Base-by-base conservation (phyloP, 163 green algal species). In the Chloromonas sp. region DNA sequence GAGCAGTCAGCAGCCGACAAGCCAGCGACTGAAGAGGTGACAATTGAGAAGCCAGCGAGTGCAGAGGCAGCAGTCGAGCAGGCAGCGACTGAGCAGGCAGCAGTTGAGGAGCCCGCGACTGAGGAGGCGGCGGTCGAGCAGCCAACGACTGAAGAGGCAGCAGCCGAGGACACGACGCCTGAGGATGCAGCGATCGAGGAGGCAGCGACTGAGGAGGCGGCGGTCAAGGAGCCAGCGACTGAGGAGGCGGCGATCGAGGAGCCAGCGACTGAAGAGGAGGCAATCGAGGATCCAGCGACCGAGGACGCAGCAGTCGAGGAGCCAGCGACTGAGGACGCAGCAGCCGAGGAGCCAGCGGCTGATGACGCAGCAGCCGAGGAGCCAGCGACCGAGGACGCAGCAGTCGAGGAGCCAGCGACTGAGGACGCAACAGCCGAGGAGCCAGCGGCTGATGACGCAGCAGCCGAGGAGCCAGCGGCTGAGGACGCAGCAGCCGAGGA, bases 51-150 rank as follows among this genome's bases (percentile, higher is more conserved):
- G 80, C 0, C 66, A 74, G 66, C 66, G 5, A 78, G 70, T n/a
- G 83, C 71, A 83, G 11, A 82, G 61, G 60, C 82, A 61, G 78
- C n/a, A 2, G 66, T 60, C 62, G 86, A n/a, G 14, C 70, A 15
- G 5, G 60, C 76, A 36, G 79, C 76, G n/a, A 74, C 60, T 82
- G 70, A 1, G 15, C 60, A 62, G 81, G 70, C 86, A 59, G 78
- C 61, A 14, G 78, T 60, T 11, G 80, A 77, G 60, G 80, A 36
- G 3, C 80, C 60, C 60, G 11, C 80, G 2, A 60, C n/a, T 1
- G 14, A 2, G 60, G 80, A 83, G 60, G 1, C 60, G 1, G 83
- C n/a, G 57, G 61, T 36, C 11, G 76, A 2, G 14, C 66, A 81
- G 3, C 77, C 57, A 1, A 62, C 66, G 58, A 11, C 5, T 5